Base-by-base conservation (phyloP, 805 yeast genomes). In the Myxozyma neglecta region DNA sequence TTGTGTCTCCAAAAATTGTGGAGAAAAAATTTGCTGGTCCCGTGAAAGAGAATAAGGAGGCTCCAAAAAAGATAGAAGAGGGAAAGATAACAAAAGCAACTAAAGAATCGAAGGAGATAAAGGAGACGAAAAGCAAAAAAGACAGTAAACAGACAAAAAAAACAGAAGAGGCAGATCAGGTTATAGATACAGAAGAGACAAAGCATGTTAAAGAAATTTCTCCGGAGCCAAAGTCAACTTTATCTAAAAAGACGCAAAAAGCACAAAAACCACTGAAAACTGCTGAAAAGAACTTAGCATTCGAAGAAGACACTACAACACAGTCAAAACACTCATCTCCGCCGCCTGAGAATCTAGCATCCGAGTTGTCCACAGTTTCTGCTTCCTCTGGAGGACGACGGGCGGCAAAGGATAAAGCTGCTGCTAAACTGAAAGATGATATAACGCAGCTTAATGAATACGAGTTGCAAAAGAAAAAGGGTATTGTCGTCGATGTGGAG, bases 401-500 rank as follows among this genome's bases (percentile, higher is more conserved):
- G 1, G 72, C 72, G 11, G 96, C 96, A 1, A 85, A 86, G 50
- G 79, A 80, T 44, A 83, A 80, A 68, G 96, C 96, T 0, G 85
- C 85, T 0, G 75, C 76, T 60, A 85, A 84, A 70, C 75, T 89
- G 14, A 93, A 87, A 68, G 80, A 81, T 10, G 84, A 86, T 71
- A 88, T 89, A 80, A 82, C 82, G 60, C 86, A 86, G 51, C 78
- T 89, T 65, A 87, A 87, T 69, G 79, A 78, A 54, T 89, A 82
- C 69, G 86, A 85, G 63, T 79, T 83, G 64, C 84, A 83, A 67
- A 78, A 80, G 34, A 76, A 79, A 24, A 74, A 76, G 75, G 78
- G 76, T 64, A 72, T 68, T 55, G 24, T 72, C 69, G 49, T 78
- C 74, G 50, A 69, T 65, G 50, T 61, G 81, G 11, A 34, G 32